These are phyloP conservation scores for Tolypocladium cylindrosporum DNA, from an alignment of 2,329 filamentous ascomycete genomes.

Conservation along the genomic window DNA sequence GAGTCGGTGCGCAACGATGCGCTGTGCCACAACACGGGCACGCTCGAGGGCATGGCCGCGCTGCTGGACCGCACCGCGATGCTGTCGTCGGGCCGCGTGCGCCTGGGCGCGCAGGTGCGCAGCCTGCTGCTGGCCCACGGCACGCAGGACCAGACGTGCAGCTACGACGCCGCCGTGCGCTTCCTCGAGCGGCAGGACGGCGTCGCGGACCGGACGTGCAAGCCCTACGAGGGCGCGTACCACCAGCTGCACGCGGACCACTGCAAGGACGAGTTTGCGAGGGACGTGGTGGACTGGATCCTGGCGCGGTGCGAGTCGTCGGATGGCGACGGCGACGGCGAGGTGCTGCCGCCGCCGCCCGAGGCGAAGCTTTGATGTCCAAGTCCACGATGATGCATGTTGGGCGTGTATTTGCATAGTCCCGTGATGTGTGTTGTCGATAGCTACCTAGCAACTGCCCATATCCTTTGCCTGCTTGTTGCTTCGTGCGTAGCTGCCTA, in stretches of 20 bases:
- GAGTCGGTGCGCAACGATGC: slow-evolving; percentile 53
- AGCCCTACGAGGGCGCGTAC: slow-evolving; percentile 65
- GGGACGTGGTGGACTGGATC: slow-evolving; percentile 59
- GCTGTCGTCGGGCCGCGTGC: slow-evolving; percentile 46
- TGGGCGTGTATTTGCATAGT: not conserved
- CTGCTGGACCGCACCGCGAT: slow-evolving; percentile 64
- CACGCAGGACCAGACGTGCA: slow-evolving; percentile 60
- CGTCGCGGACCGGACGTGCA: slow-evolving; percentile 60
- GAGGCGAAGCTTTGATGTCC: slow-evolving; percentile 27
- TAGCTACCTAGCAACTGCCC: not conserved
- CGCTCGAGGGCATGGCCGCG: slow-evolving; percentile 67
- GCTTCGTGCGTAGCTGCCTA: not conserved
- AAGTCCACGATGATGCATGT: too few species aligned
- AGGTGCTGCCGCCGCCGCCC: slow-evolving; percentile 8
- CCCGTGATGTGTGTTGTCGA: not conserved
- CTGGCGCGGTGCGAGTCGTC: slow-evolving; percentile 26
- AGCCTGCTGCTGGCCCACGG: slow-evolving; percentile 69
- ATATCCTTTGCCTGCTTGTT: not conserved
- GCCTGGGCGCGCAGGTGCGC: slow-evolving; percentile 42
- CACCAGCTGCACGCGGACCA: slow-evolving; percentile 63
- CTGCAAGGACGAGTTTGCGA: slow-evolving; percentile 41
- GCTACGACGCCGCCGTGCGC: slow-evolving; percentile 51
- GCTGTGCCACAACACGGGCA: slow-evolving; percentile 74
- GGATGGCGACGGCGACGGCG: not conserved
- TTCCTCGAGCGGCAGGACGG: slow-evolving; percentile 49